These are phyloP conservation scores for Fusarium sp. DNA, from an alignment of 2,329 filamentous ascomycete genomes.

Conservation along the genomic window DNA sequence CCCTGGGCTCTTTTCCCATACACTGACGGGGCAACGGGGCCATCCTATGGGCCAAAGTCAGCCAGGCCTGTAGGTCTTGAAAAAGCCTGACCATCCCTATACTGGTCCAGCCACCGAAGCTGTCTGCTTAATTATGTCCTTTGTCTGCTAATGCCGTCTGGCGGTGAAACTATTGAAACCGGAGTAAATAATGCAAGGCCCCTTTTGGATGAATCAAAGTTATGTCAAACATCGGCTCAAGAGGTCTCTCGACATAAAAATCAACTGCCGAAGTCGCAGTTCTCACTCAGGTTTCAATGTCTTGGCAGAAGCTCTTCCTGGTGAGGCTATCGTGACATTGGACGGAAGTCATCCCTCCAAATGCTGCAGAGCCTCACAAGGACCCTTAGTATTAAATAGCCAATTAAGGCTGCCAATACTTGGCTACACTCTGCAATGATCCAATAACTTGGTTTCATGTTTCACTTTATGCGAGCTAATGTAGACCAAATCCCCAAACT, in stretches of 20 bases:
- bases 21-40: constrained; percentile 45
- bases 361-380: neutral
- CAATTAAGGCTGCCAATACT: neutral
- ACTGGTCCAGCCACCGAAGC: no score
- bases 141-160: constrained; percentile 22
- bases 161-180: constrained; percentile 34
- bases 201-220: constrained; percentile 15
- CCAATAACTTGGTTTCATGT: neutral
- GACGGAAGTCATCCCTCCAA: neutral
- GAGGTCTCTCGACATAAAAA: constrained; percentile 18
- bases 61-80: constrained; percentile 3
- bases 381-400: neutral
- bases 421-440: neutral
- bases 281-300: neutral
- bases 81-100: neutral
- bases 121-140: constrained; percentile 2
- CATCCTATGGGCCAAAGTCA: constrained; percentile 19
- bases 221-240: constrained; percentile 6
- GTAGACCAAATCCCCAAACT: neutral
- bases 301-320: neutral
- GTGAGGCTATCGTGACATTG: neutral
- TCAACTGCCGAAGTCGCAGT: neutral
- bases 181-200: constrained; percentile 31
- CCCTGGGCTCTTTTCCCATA: constrained; percentile 38
- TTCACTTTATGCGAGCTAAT: neutral